These are phyloP conservation scores for Phyllosticta citriasiana DNA, from an alignment of 2,329 filamentous ascomycete species.

Conservation along the genomic window DNA sequence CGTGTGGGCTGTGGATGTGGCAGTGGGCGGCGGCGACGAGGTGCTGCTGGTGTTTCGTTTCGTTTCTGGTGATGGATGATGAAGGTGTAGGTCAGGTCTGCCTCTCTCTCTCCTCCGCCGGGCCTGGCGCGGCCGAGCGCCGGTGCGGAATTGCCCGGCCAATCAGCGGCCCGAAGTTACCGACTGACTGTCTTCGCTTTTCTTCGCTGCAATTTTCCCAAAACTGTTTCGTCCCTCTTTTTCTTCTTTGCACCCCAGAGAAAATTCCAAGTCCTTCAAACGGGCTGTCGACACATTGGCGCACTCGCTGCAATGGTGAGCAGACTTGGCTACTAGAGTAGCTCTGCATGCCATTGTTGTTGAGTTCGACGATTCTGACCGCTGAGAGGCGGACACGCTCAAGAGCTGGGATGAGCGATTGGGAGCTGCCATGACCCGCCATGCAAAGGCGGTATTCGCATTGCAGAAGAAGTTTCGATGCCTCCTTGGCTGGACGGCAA, in stretches of 20 bases:
- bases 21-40: neutral
- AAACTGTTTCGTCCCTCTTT: neutral
- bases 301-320: neutral
- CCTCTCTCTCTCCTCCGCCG: neutral
- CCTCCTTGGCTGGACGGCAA: neutral
- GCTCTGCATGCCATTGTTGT: neutral
- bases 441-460: neutral
- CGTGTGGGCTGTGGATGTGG: slow-evolving; percentile 1
- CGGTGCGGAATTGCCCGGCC: neutral
- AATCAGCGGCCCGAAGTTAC: slow-evolving; percentile 10
- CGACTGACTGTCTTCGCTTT: neutral
- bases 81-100: neutral
- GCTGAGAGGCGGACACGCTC: neutral
- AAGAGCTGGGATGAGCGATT: neutral
- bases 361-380: neutral
- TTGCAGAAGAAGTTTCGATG: neutral
- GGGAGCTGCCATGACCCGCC: neutral
- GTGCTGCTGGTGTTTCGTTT: neutral
- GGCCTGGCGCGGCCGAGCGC: neutral
- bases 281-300: neutral
- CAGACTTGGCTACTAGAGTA: neutral
- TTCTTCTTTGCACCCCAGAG: neutral
- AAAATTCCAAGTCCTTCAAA: neutral
- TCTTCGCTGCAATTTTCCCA: neutral
- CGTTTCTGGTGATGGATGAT: slow-evolving; percentile 2